Base-by-base conservation (phyloP, 208 protist species). In the Acanthamoeba sp. region DNA sequence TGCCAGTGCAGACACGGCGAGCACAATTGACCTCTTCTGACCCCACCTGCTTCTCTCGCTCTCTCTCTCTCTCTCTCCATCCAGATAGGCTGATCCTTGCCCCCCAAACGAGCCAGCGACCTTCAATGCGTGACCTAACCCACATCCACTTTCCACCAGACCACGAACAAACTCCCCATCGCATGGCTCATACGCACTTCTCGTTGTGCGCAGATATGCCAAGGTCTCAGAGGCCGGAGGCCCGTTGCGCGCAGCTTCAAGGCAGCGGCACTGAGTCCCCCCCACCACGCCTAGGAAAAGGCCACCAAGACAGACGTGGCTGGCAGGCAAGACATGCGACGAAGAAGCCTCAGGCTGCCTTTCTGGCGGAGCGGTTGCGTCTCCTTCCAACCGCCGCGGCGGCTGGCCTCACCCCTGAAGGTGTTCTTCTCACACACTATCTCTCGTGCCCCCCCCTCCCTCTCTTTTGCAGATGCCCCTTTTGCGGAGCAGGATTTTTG, bases 121-220 rank as follows among this genome's bases (percentile, higher is more conserved):
- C 55, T 4, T 10, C 45, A 24, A 69, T 36, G 38, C 50, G 92
- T 0, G 62, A 57, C 40, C 48, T 89, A 0, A 85, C 94, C 29
- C 94, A 95, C 50, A 50, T 94, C 29, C 59, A 38, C 40, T 88
- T 93, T 32, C 92, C 90, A 29, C 80, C 73, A 2, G 64, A 29
- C 29, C 62, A 73, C 24, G 59, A 87, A 32, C 14, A 22, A n/a
- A 36, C 40, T 1, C 27, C 48, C 10, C 34, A 7, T 48, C 5
- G n/a, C n/a, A n/a, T n/a, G n/a, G n/a, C 76, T 48, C 38, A 32
- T 45, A 64, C 27, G 50, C 50, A 1, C 32, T 66, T 1, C 45
- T 90, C 29, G 6, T n/a, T 87, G 14, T 87, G 50, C 16, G 18
- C 52, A 62, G 42, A 4, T 88, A 59, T 18, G 20, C 40, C 48